Evolutionary conservation across 768 basidiomycete species (phyloP), one percentile per base, ranked within the genome.

Genomic region (Termitomyces sp.): DNA sequence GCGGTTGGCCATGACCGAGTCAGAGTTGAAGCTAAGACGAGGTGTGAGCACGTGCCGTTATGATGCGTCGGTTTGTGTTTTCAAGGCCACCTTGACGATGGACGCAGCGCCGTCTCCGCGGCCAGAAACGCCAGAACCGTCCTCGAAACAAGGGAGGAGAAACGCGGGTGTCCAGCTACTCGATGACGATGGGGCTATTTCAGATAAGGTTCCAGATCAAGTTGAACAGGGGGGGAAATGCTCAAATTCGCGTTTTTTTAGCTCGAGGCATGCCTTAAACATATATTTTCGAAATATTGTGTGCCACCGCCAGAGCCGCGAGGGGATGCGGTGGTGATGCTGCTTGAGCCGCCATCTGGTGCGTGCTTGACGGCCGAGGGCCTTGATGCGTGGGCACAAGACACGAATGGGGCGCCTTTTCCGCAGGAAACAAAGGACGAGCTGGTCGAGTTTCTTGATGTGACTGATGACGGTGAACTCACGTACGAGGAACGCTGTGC

Each of bases 361-460:
- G 84, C 89, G 41, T 85, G 73, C 66, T 72, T 91, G 16, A 73
- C 80, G 7, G 68, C 76, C 1, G 73, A 82, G 53, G 89, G 82
- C 7, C 68, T 92, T 48, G 89, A 91, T 66, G 74, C 75, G 40
- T 93, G 88, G 85, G 89, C 90, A 12, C 70, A 70, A 23, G 91
- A 89, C 53, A 93, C 91, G 10, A 93, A 93, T 56, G 91, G 90
- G n/a, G 76, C 78, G 36, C 83, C 86, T n/a, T 89, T 92, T 57
- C 79, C 85, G 5, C 74, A 83, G 49, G 89, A 86, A 61, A 85
- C 87, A 16, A 91, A 89, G 67, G 82, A 88, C 39, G 91, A 93
- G 64, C 76, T 91, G 25, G 68, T 81, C 48, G 85, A 89, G 60
- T 88, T 85, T 62, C 76, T 93, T 60, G 89, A 91, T 70, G 80